Base-by-base conservation (phyloP, 305 asterid genomes). In the Stenogyne calaminthoides region DNA sequence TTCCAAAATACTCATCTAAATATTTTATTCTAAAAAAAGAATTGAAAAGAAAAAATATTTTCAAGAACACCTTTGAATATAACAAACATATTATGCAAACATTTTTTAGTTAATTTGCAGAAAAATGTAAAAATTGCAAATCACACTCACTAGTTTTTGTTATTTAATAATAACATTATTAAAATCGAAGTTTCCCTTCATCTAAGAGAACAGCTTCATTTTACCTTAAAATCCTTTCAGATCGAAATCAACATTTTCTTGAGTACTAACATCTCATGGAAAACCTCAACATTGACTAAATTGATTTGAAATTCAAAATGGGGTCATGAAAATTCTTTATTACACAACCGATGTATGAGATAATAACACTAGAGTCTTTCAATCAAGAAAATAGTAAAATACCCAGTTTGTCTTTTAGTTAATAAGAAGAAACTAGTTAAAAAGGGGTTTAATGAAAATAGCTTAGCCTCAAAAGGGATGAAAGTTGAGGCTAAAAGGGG, bases 381-480 rank as follows among this genome's bases (percentile, higher is more conserved):
- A 14, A 14, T 46, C 14, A 12, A 46, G 54, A 14, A 46, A 44
- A 46, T 22, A 22, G 25, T 22, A 22, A 22, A 25, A 25, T 16
- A 5, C 56, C 2, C 4, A 5, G 22, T 49, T 15, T 49, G 56
- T 49, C 22, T 15, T 0, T 49, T 49, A 19, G 60, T 15, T 8
- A 20, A 18, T 55, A 20, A 55, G 32, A 20, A 16, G n/a, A 55
- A 55, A 60, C 65, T 72, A 58, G 19, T 58, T 62, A 29, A n/a
- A n/a, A n/a, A 37, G 69, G 64, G 68, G 74, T 47, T 47, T 39
- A 32, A 52, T 20, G 64, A 67, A 72, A 76, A 67, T 60, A 36
- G 46, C 47, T 77, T 71, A 65, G 51, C 88, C 88, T 87, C 80
- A 89, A 89, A 91, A 82, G 94, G 78, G 80, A 71, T 73, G 87